phyloP scores from a whole-genome alignment of 169 alveolate genomes.

The Eimeria brunetti region DNA sequence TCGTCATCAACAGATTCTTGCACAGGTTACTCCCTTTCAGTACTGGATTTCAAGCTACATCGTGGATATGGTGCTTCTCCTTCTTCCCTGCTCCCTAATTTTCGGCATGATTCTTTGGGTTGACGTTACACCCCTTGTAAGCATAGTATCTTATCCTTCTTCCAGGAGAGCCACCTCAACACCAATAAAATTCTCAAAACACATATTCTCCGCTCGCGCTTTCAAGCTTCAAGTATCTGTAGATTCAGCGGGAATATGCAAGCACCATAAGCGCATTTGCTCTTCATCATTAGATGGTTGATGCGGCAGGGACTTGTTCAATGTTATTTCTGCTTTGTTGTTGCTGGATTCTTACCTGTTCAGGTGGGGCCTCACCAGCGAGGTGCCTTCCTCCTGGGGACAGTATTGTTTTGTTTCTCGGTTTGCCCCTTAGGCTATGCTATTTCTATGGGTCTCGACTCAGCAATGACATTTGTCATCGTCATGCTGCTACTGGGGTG shows the following conservation, averaged over 20 bases:
- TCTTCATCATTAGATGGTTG: neutral
- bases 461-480: conserved; percentile 62
- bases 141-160: neutral
- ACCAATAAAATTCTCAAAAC: neutral
- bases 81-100: conserved; percentile 49
- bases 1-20: conserved; percentile 60
- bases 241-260: neutral
- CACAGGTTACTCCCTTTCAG: conserved; percentile 56
- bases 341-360: neutral
- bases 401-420: conserved; percentile 34
- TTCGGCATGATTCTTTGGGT: conserved; percentile 58
- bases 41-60: conserved; percentile 60
- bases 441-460: conserved; percentile 61
- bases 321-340: neutral
- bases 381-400: conserved; percentile 51
- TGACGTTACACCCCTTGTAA: conserved; percentile 52
- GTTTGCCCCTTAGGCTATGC: conserved; percentile 66
- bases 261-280: neutral
- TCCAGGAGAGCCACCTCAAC: neutral
- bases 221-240: too few species aligned
- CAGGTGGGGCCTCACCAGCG: conserved; percentile 73
- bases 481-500: conserved; percentile 67
- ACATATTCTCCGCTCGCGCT: too few species aligned
- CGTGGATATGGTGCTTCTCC: conserved; percentile 46
- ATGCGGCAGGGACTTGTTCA: neutral